Conservation (phyloP, 257 asterid species). For the Nyctanthes arbortristis region DNA sequence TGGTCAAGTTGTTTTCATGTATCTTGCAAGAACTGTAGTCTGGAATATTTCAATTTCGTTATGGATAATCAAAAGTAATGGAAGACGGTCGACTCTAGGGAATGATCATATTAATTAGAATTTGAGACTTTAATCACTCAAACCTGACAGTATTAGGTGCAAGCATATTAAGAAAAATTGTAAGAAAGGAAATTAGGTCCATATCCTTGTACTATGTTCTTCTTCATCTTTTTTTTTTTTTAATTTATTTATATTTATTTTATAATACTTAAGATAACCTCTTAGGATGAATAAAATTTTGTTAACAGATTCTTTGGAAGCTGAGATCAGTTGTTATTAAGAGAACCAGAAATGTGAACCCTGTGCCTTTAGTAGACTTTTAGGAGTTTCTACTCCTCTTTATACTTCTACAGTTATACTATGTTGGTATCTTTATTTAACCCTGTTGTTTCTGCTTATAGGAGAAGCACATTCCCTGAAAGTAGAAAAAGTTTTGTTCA, state of each 20-base stretch:
- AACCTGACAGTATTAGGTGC: background rate
- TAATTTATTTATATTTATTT: too few species aligned
- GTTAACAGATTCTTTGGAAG: background rate
- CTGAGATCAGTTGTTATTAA: background rate
- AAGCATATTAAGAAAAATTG: background rate
- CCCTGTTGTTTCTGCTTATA: constrained; percentile 24
- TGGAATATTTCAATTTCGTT: too few species aligned
- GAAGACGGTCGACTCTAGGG: background rate
- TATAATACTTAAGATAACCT: background rate
- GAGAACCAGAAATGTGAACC: background rate
- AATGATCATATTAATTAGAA: constrained; percentile 6
- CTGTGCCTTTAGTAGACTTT: background rate
- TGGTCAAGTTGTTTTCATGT: background rate
- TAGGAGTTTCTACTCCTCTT: background rate
- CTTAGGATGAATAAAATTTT: background rate
- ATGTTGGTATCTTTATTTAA: background rate
- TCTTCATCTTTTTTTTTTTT: too few species aligned
- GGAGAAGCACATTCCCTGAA: constrained; percentile 95
- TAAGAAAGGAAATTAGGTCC: too few species aligned
- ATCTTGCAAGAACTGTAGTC: too few species aligned
- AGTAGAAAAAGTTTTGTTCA: constrained; percentile 75
- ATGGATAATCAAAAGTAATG: background rate
- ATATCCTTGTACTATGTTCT: too few species aligned
- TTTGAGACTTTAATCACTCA: background rate
- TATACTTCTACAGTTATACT: background rate